These are phyloP conservation scores for Diplocarpon rosae DNA, from an alignment of 2,329 filamentous ascomycete genomes.

Conservation along the genomic window DNA sequence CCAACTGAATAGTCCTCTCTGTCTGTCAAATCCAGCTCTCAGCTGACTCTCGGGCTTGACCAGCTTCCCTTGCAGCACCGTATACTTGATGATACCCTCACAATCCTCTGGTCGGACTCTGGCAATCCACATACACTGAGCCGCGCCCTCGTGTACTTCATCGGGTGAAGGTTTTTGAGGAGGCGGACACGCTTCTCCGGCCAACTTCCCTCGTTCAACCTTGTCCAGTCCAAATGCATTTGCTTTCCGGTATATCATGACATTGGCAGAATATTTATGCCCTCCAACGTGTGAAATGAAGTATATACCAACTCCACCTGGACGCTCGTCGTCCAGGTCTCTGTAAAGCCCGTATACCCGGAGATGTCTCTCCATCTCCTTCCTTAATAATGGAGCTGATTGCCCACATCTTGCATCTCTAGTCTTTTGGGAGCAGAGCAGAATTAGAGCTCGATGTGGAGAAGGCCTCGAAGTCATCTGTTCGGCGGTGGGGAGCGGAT, in stretches of 20 bases:
- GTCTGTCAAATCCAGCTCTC: slow-evolving; percentile 80
- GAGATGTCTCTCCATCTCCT: slow-evolving; percentile 82
- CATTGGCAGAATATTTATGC: slow-evolving; percentile 92
- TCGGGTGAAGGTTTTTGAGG: slow-evolving; percentile 20
- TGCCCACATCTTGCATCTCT: slow-evolving; percentile 91
- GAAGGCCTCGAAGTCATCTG: slow-evolving; percentile 51
- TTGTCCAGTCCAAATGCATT: slow-evolving; percentile 27
- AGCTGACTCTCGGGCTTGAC: slow-evolving; percentile 81
- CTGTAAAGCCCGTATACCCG: slow-evolving; percentile 75
- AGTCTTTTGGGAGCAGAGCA: slow-evolving; percentile 91
- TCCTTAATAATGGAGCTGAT: slow-evolving; percentile 77
- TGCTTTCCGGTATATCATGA: slow-evolving; percentile 70
- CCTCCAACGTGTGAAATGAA: slow-evolving; percentile 95
- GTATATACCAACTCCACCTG: slow-evolving; percentile 88
- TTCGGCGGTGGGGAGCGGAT: slow-evolving; percentile 25
- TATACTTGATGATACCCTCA: slow-evolving; percentile 83
- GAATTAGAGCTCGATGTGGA: slow-evolving; percentile 75
- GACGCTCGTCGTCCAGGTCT: slow-evolving; percentile 77
- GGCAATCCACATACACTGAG: slow-evolving; percentile 88
- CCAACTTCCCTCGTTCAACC: slow-evolving; percentile 25
- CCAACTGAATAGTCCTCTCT: slow-evolving; percentile 77
- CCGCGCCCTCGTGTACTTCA: slow-evolving; percentile 45
- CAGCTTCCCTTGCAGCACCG: slow-evolving; percentile 84
- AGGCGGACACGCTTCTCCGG: slow-evolving; percentile 25
- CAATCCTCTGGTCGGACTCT: slow-evolving; percentile 79